These are phyloP conservation scores for Wickerhamomyces xylosicus DNA, from an alignment of 805 yeast genomes.

Conservation along the genomic window DNA sequence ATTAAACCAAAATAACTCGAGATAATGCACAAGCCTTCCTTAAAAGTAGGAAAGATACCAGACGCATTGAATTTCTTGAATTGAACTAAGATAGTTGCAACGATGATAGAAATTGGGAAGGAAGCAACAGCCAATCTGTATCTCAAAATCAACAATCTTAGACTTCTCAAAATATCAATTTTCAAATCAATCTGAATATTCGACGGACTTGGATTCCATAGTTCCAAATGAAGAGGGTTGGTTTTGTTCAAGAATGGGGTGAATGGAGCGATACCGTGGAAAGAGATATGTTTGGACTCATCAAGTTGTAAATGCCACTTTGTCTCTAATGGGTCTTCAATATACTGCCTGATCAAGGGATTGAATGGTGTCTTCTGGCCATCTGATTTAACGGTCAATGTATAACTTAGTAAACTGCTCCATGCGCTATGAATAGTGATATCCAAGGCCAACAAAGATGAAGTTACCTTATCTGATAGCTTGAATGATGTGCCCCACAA, in stretches of 20 bases:
- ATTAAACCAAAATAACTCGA: constrained; percentile 18
- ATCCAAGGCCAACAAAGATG: constrained; percentile 33
- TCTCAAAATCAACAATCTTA: constrained; percentile 61
- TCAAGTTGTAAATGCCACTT: constrained; percentile 64
- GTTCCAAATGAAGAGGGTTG: constrained; percentile 28
- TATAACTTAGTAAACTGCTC: constrained; percentile 53
- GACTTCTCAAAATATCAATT: constrained; percentile 47
- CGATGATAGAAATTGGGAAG: constrained; percentile 52
- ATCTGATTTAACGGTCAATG: constrained; percentile 14
- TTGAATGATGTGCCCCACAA: constrained; percentile 13
- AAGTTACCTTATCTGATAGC: constrained; percentile 13
- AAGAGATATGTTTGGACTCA: constrained; percentile 26
- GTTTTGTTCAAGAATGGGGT: constrained; percentile 34
- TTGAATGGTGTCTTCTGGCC: constrained; percentile 24
- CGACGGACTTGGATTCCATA: constrained; percentile 30
- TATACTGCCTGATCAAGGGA: constrained; percentile 62
- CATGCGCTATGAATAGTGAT: constrained; percentile 45
- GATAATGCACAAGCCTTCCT: constrained; percentile 33
- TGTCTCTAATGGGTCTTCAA: constrained; percentile 56
- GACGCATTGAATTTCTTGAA: constrained; percentile 30
- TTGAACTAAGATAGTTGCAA: constrained; percentile 46
- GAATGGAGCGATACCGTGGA: constrained; percentile 64
- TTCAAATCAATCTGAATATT: constrained; percentile 15
- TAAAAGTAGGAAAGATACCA: constrained; percentile 32
- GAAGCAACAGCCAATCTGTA: constrained; percentile 70